Conservation (phyloP, 2,329 filamentous ascomycete genomes). For the Plenodomus lindquistii region DNA sequence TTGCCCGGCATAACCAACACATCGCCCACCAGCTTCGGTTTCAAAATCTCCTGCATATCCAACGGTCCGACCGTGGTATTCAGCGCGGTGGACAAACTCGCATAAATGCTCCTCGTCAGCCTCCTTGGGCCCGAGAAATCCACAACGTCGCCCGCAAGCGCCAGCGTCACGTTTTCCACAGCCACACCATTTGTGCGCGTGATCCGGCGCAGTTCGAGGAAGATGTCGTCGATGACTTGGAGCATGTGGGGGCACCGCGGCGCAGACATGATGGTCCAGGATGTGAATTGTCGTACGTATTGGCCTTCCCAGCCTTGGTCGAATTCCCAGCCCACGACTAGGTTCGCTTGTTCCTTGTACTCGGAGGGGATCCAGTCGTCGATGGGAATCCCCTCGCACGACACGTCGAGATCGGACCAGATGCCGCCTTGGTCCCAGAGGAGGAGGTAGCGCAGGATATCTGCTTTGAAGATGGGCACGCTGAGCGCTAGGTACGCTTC, state of each 20-base stretch:
- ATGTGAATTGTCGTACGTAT: constrained; percentile 31
- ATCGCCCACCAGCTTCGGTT: constrained; percentile 36
- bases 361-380: constrained; percentile 44
- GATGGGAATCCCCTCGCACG: constrained; percentile 38
- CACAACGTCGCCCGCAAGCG: constrained; percentile 32
- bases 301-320: constrained; percentile 30
- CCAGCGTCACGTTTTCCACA: constrained; percentile 18
- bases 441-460: constrained; percentile 51
- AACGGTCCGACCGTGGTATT: constrained; percentile 13
- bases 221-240: constrained; percentile 34
- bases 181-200: constrained; percentile 13
- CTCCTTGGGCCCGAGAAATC: constrained; percentile 35
- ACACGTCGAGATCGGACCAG: constrained; percentile 50
- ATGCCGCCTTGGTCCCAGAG: constrained; percentile 47
- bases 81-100: constrained; percentile 25
- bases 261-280: constrained; percentile 38
- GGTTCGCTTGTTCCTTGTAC: constrained; percentile 29
- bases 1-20: constrained; percentile 25
- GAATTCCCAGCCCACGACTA: constrained; percentile 48
- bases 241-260: constrained; percentile 26
- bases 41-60: constrained; percentile 23
- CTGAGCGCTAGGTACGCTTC: constrained; percentile 39
- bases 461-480: constrained; percentile 47
- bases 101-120: constrained; percentile 28
- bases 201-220: constrained; percentile 17